These are phyloP conservation scores for Penicillium decumbens DNA, from an alignment of 2,329 filamentous ascomycete genomes.

Conservation along the genomic window DNA sequence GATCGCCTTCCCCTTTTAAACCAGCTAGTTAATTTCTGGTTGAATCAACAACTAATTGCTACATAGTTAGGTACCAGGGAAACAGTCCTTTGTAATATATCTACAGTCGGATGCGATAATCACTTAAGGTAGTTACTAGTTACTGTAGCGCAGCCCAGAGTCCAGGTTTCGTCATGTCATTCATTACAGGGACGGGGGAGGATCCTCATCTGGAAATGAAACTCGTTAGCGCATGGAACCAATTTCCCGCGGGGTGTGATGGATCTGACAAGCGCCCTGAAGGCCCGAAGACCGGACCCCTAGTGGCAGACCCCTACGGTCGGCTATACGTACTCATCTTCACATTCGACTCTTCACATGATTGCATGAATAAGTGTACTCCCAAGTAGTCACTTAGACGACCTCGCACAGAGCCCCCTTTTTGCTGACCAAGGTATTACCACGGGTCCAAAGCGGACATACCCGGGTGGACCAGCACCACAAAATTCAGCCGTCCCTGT, in stretches of 20 bases:
- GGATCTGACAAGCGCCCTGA: background rate
- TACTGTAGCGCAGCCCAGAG: background rate
- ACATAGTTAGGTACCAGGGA: background rate
- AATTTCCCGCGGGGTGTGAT: conserved; percentile 8
- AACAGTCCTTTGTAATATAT: background rate
- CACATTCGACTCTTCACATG: background rate
- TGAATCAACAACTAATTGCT: background rate
- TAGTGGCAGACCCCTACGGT: too few species aligned
- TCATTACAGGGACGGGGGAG: background rate
- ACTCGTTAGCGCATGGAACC: conserved; percentile 8
- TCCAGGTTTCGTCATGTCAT: background rate
- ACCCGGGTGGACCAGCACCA: conserved; percentile 8
- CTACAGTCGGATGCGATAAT: background rate
- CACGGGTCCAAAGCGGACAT: conserved; percentile 10
- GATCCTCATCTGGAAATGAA: conserved; percentile 1
- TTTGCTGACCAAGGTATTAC: background rate
- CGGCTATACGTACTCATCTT: background rate
- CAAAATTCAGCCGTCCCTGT: background rate
- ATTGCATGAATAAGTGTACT: background rate
- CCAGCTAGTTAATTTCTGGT: background rate
- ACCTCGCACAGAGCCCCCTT: background rate
- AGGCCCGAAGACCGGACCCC: background rate
- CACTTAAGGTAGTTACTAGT: too few species aligned
- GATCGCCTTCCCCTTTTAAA: conserved; percentile 16
- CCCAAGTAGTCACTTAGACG: too few species aligned